Base-by-base conservation (phyloP, 140 eudicot species). In the Senecio squalidus region DNA sequence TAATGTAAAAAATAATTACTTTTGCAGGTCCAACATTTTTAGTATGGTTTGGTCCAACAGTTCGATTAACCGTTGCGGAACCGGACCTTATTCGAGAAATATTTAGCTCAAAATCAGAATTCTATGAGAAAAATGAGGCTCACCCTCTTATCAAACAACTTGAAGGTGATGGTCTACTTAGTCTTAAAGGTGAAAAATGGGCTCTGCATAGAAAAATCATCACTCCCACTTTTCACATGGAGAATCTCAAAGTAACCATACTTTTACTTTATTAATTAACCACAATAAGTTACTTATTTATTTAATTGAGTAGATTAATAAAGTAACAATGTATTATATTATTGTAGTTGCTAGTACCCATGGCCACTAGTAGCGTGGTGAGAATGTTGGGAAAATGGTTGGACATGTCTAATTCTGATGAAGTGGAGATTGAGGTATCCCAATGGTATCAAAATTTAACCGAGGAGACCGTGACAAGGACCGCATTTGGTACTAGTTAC, bases 181-280 rank as follows among this genome's bases (percentile, higher is more conserved):
- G 92, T 49, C 97, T 90, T 62, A 90, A 86, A 55, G 95, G 95
- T 36, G 86, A 82, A 58, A 86, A 86, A 90, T 86, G 97, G 97
- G 95, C 97, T 78, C 94, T 80, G 71, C 97, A 86, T 51, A 74
- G 97, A 29, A 90, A 83, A 79, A 90, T 86, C 74, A 90, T 90
- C 49, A 82, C 95, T 20, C 97, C 97, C 34, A 80, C 86, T 64
- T 90, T 90, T 78, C 90, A 86, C 79, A 78, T 84, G 81, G 95
- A 90, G 62, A 90, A 90, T 80, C 95, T 90, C 69, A 90, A 90
- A 82, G 97, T 89, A 70, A 72, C 76, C 46, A 8, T n/a, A 40
- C 74, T 48, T 63, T 47, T 66, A 65, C 56, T 73, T 73, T 65
- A 31, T 13, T 17, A 64, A 57, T 13, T 50, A 22, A 47, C 62